phyloP scores from a whole-genome alignment of 2,329 filamentous ascomycete species.

The Myriangium duriaei region DNA sequence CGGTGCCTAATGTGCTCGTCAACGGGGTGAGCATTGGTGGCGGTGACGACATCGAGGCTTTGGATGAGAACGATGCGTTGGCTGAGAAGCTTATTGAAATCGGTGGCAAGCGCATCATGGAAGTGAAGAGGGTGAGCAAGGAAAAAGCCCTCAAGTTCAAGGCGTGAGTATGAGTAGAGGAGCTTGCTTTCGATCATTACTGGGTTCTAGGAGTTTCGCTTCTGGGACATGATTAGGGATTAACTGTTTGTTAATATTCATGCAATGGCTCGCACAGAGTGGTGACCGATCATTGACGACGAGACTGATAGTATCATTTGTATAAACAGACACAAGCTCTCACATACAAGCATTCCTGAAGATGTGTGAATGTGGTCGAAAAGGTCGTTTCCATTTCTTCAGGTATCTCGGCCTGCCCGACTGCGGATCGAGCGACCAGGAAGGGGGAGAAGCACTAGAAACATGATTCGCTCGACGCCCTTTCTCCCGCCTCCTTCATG shows the following conservation, averaged over 20 bases:
- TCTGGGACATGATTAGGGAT: too few relatives aligned
- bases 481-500: neutral
- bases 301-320: too few relatives aligned
- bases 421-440: neutral
- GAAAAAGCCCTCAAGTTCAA: constrained; percentile 13
- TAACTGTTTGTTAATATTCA: too few relatives aligned
- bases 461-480: neutral
- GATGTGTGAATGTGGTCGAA: too few relatives aligned
- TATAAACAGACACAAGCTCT: too few relatives aligned
- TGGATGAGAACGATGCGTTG: constrained; percentile 51
- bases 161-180: constrained; percentile 12
- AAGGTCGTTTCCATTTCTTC: neutral
- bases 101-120: constrained; percentile 53
- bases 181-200: too few relatives aligned
- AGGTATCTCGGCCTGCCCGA: neutral
- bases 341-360: too few relatives aligned
- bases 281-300: too few relatives aligned
- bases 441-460: too few relatives aligned
- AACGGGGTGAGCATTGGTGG: constrained; percentile 83
- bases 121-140: constrained; percentile 16
- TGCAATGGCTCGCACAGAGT: too few relatives aligned
- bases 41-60: constrained; percentile 66
- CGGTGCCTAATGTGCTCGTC: constrained; percentile 85
- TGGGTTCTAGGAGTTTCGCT: too few relatives aligned
- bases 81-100: constrained; percentile 59